Conservation (phyloP, 495 filamentous ascomycete species). For the Penicillium pancosmium region DNA sequence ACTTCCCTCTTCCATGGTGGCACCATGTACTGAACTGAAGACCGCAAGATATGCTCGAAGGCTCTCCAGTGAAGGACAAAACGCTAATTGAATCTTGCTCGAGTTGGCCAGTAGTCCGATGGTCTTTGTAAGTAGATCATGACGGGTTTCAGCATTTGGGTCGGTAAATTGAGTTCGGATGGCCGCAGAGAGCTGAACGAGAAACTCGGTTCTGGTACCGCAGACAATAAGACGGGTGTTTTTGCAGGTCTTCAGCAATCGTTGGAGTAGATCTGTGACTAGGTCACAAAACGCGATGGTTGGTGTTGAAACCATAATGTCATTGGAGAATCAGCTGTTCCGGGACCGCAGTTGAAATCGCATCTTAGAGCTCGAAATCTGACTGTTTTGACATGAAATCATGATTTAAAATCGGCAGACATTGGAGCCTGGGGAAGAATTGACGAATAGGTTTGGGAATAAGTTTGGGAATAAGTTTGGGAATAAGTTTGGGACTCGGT, state of each 20-base stretch:
- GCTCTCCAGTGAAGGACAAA: slow-evolving; percentile 73
- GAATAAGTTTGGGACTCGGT: slow-evolving; percentile 2
- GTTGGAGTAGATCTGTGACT: slow-evolving; percentile 61
- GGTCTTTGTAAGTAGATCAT: slow-evolving; percentile 60
- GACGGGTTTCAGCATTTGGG: slow-evolving; percentile 15
- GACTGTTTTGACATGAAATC: background rate
- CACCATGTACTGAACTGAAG: slow-evolving; percentile 31
- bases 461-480: background rate
- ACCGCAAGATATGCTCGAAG: slow-evolving; percentile 74
- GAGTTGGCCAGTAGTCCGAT: slow-evolving; percentile 69
- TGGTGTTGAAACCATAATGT: slow-evolving; percentile 26
- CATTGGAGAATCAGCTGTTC: slow-evolving; percentile 3
- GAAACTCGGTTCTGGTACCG: slow-evolving; percentile 63
- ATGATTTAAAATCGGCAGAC: background rate
- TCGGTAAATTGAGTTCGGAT: slow-evolving; percentile 25
- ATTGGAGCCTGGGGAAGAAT: background rate
- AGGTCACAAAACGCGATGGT: slow-evolving; percentile 29
- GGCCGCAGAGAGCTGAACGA: slow-evolving; percentile 48
- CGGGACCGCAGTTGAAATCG: too few relatives aligned
- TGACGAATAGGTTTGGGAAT: background rate
- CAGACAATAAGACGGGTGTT: slow-evolving; percentile 72
- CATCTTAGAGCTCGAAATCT: background rate
- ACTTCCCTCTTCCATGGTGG: background rate
- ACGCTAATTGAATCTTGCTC: slow-evolving; percentile 67
- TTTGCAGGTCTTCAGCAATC: slow-evolving; percentile 58